Base-by-base conservation (phyloP, 2,329 filamentous ascomycete species). In the Metarhizium rileyi region DNA sequence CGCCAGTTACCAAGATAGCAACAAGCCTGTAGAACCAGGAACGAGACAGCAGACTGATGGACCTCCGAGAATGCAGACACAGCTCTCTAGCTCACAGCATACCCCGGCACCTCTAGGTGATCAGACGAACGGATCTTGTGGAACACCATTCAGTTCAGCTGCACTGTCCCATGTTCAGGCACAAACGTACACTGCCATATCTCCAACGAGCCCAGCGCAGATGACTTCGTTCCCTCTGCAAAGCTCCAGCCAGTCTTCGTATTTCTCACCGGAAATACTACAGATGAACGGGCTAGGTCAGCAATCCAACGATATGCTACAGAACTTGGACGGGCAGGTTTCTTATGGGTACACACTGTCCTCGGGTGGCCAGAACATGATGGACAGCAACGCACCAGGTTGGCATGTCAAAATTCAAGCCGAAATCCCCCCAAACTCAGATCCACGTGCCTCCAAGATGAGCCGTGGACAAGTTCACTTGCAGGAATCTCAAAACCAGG, bases 301-400 rank as follows among this genome's bases (percentile, higher is more conserved):
- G 58, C 73, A 72, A 50, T 65, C 67, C 20, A 68, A 72, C 51
- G 70, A 69, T 2, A 73, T 81, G 48, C 69, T 89, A 25, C 81
- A 84, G 9, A 81, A 87, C 52, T 76, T 91, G 14, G 86, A 90
- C 58, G 76, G 85, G 3, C 85, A 89, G 59, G 80, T 90, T 54
- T 83, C 89, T 2, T 87, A 88, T 54, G 83, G 82, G 12, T 52
- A 48, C 7, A 26, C 30, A 20, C 22, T 47, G 18, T 44, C 47
- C n/a, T 12, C 48, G 12, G 28, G 36, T 5, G 43, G 25, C n/a
- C 44, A 41, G 45, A 33, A 33, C n/a, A 41, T 46, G 67, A 81
- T 63, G 56, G 73, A 78, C 36, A 63, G 70, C 2, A 64, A 63
- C 7, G 63, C 28, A 9, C 12, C 41, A 12, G 44, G 23, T 16